Evolutionary conservation across 208 protist species (phyloP), one percentile per base, ranked within the genome.

Genomic region (Wallacemonas sp.): DNA sequence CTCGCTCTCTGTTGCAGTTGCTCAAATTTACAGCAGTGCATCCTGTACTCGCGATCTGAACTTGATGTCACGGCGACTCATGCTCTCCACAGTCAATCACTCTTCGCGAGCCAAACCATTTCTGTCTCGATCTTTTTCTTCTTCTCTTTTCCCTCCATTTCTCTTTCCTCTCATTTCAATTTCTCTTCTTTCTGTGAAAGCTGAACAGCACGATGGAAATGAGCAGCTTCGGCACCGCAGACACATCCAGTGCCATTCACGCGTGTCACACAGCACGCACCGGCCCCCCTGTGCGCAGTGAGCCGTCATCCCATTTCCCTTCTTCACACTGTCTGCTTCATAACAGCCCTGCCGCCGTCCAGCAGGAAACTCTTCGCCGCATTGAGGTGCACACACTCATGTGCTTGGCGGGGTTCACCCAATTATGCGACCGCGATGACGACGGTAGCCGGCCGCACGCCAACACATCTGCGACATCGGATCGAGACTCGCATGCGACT

Each of bases 351-450:
- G 60, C 59, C 5, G 6, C 17, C 44, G 42, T 90, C n/a, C 77
- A 45, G 1, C 67, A 59, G 1, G 84, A 94, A 72, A 72, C 70
- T 9, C 28, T 88, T 12, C 84, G 88, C 1, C 81, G 88, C 33
- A 84, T 94, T 70, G 88, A 94, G 65, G 59, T 79, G 33, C 80
- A 79, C 65, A 53, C 77, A 15, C 68, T 85, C n/a, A 45, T 66
- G 27, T 76, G 24, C 63, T 77, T 30, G 41, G 64, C 45, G 11
- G n/a, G n/a, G n/a, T n/a, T n/a, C n/a, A n/a, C n/a, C n/a, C n/a
- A n/a, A n/a, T n/a, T n/a, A n/a, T n/a, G n/a, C n/a, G n/a, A n/a
- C n/a, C n/a, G n/a, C n/a, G n/a, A n/a, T n/a, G n/a, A n/a, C n/a
- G n/a, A n/a, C n/a, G n/a, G n/a, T n/a, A n/a, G n/a, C n/a, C n/a